A percentile compares a stretch with the other conserved stretches of the same genome.
phyloP scores from a whole-genome alignment of 495 filamentous ascomycete genomes.

The Aspergillus bertholletiae region DNA sequence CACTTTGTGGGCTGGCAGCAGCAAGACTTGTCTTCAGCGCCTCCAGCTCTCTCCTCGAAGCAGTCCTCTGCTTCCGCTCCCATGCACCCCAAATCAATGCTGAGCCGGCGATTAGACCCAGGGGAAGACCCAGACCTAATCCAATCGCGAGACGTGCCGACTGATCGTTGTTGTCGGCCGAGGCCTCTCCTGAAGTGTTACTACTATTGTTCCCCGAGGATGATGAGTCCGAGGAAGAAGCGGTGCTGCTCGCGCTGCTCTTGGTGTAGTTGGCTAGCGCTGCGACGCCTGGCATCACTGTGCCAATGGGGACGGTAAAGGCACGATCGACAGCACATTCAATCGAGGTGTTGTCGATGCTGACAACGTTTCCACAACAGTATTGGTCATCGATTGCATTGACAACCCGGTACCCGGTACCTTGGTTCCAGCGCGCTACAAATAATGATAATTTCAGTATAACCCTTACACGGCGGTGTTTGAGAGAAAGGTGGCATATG shows the following conservation, averaged over 20 bases:
- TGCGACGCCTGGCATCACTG: constrained; percentile 1
- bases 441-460: background rate
- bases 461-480: too few relatives aligned
- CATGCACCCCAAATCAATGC: constrained; percentile 3
- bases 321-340: background rate
- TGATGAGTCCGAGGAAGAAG: background rate
- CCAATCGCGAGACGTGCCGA: constrained; percentile 3
- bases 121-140: constrained; percentile 4
- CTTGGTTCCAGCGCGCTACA: background rate
- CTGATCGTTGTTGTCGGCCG: background rate
- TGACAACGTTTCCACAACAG: background rate
- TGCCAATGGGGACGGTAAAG: background rate
- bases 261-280: background rate
- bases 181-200: background rate
- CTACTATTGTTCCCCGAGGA: background rate
- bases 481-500: too few relatives aligned
- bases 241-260: too few relatives aligned
- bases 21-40: background rate
- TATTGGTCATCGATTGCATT: constrained; percentile 1
- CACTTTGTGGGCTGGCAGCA: background rate
- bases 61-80: constrained; percentile 3
- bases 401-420: background rate
- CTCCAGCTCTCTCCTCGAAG: background rate
- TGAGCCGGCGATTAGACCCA: constrained; percentile 1
- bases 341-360: background rate